Evolutionary conservation across 1,284 basidiomycete genomes (phyloP).

Genomic region (Peniophora sp.): DNA sequence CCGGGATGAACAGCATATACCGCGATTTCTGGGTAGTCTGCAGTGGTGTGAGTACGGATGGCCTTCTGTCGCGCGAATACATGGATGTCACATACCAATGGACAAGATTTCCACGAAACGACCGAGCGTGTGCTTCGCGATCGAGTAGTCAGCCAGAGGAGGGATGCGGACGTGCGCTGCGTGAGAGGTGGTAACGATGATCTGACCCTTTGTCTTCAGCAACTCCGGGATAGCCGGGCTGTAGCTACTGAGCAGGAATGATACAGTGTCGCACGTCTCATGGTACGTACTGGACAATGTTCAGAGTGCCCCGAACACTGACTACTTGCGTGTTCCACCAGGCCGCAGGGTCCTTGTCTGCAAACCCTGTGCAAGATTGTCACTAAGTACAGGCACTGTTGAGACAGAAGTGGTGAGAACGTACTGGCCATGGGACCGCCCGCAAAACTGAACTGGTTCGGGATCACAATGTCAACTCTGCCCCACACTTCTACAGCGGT

Average conservation of each 20-base stretch:
- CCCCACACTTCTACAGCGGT: not conserved
- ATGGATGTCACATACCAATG: not conserved
- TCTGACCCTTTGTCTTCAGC: not conserved
- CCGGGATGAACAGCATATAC: not conserved
- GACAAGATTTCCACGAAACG: not conserved
- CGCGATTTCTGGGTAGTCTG: not conserved
- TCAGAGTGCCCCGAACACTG: not conserved
- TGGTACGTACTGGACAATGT: not conserved
- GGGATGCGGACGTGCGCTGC: not conserved
- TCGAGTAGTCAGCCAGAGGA: not conserved
- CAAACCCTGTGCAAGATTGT: not conserved
- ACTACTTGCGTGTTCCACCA: conserved; percentile 1
- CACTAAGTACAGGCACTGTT: not conserved
- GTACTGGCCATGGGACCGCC: not conserved
- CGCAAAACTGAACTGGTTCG: not conserved
- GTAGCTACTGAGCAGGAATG: not conserved
- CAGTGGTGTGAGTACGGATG: too few species aligned
- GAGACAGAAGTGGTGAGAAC: not conserved
- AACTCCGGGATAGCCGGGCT: not conserved
- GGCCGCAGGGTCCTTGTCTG: not conserved
- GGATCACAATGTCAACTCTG: not conserved
- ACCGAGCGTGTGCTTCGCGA: not conserved
- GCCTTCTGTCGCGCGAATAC: too few species aligned
- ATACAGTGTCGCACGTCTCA: too few species aligned
- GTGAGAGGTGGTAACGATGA: not conserved